Evolutionary conservation across 305 asterid genomes (phyloP).

Genomic region (Fraxinus xanthoxyloides): DNA sequence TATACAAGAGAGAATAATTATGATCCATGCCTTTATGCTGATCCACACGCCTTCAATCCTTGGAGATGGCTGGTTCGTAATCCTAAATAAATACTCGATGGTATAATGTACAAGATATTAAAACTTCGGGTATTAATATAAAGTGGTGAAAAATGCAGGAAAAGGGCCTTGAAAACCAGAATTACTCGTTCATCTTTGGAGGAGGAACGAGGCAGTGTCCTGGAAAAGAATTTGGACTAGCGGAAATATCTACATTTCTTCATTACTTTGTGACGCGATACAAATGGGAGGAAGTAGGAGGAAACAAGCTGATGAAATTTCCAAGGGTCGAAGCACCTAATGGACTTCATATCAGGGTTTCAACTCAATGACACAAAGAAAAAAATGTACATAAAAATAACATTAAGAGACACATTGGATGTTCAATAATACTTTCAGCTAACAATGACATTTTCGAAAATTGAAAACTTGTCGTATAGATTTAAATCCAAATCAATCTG

Average conservation of each 20-base stretch:
- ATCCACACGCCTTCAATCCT: neutral
- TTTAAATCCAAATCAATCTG: neutral
- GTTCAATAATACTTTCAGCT: neutral
- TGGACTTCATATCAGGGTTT: constrained; percentile 78
- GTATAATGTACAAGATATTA: neutral
- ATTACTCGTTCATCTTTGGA: constrained; percentile 77
- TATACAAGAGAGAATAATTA: constrained; percentile 94
- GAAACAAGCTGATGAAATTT: constrained; percentile 57
- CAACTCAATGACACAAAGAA: constrained; percentile 30
- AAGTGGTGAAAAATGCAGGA: constrained; percentile 44
- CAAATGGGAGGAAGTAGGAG: constrained; percentile 94
- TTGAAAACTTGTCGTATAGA: neutral
- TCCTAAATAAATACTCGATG: neutral
- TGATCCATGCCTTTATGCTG: constrained; percentile 29
- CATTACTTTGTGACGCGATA: constrained; percentile 88
- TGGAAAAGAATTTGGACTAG: constrained; percentile 94
- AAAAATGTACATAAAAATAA: constrained; percentile 27
- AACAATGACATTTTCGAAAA: neutral
- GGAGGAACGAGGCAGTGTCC: constrained; percentile 98
- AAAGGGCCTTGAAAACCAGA: constrained; percentile 63
- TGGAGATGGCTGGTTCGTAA: constrained; percentile 4
- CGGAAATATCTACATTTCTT: constrained; percentile 89
- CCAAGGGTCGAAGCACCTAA: constrained; percentile 97
- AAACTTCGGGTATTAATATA: too few species aligned
- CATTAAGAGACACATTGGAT: neutral